These are phyloP conservation scores for Mycena polygramma DNA, from an alignment of 768 basidiomycete genomes.

Conservation along the genomic window DNA sequence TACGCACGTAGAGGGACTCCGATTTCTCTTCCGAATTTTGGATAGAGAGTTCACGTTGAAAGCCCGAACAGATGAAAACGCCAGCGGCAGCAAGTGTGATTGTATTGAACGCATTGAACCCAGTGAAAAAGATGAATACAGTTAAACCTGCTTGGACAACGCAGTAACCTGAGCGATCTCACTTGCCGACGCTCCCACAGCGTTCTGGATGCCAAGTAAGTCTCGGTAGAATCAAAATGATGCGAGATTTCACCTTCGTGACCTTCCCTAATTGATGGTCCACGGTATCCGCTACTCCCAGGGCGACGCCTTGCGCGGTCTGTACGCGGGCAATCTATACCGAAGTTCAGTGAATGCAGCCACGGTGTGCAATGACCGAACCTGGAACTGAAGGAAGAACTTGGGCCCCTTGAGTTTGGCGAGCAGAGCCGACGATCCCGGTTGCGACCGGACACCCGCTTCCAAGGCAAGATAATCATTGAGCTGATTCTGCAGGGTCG, in stretches of 20 bases:
- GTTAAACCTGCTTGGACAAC: constrained; percentile 36
- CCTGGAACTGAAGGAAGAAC: constrained; percentile 49
- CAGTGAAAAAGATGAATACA: constrained; percentile 7
- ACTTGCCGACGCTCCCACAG: constrained; percentile 42
- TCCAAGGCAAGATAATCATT: constrained; percentile 46
- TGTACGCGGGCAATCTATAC: constrained; percentile 43
- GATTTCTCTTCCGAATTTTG: neutral
- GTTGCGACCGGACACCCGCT: constrained; percentile 46
- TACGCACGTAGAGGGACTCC: no score
- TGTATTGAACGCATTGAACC: neutral
- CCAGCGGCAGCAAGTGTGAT: constrained; percentile 19
- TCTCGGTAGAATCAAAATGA: neutral
- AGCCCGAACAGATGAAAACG: constrained; percentile 11
- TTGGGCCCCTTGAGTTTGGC: constrained; percentile 46
- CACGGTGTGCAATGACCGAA: neutral
- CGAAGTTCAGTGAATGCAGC: neutral
- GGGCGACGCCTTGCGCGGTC: constrained; percentile 40
- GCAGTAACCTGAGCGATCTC: constrained; percentile 45
- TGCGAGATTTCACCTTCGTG: constrained; percentile 37
- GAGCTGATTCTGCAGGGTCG: constrained; percentile 43
- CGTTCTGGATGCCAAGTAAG: constrained; percentile 40
- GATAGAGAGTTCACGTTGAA: neutral
- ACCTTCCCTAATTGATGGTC: constrained; percentile 46
- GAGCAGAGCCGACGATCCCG: constrained; percentile 40
- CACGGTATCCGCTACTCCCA: constrained; percentile 45